These are phyloP conservation scores for Cutaneotrichosporon mucoides DNA, from an alignment of 1,284 basidiomycete genomes.

Conservation along the genomic window DNA sequence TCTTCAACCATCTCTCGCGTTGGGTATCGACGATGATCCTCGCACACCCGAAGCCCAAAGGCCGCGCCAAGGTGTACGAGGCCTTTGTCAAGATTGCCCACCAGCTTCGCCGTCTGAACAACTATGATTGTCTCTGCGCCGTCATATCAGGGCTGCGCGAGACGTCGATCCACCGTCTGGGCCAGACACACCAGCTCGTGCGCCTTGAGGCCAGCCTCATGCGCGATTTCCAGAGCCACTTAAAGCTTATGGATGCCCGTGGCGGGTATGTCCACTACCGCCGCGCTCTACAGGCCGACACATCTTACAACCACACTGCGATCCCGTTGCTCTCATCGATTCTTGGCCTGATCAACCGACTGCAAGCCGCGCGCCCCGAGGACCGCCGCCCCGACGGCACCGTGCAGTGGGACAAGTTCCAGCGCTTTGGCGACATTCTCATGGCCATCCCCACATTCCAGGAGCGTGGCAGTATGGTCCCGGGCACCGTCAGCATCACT, in stretches of 20 bases:
- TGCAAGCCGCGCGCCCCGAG: constrained; percentile 35
- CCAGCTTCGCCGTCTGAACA: constrained; percentile 47
- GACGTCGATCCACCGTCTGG: constrained; percentile 43
- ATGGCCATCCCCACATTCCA: constrained; percentile 40
- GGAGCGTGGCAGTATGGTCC: constrained; percentile 24
- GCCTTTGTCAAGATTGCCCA: constrained; percentile 42
- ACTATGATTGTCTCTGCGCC: constrained; percentile 48
- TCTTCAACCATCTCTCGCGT: constrained; percentile 48
- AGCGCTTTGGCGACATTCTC: constrained; percentile 38
- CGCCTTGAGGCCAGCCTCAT: constrained; percentile 21
- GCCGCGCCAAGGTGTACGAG: constrained; percentile 46
- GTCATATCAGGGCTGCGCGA: constrained; percentile 46
- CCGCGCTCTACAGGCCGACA: constrained; percentile 38
- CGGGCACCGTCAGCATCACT: constrained; percentile 18
- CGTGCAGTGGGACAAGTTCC: constrained; percentile 44
- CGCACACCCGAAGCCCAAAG: constrained; percentile 42
- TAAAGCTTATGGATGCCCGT: constrained; percentile 44
- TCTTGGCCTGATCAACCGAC: constrained; percentile 30
- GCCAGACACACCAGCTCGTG: constrained; percentile 36
- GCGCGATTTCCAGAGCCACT: constrained; percentile 38
- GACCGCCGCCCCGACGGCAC: constrained; percentile 32
- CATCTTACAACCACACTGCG: constrained; percentile 34
- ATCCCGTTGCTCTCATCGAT: constrained; percentile 44
- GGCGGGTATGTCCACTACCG: constrained; percentile 42
- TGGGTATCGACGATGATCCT: constrained; percentile 48